phyloP scores from a whole-genome alignment of 805 yeast genomes.

The Yamadazyma laniorum region DNA sequence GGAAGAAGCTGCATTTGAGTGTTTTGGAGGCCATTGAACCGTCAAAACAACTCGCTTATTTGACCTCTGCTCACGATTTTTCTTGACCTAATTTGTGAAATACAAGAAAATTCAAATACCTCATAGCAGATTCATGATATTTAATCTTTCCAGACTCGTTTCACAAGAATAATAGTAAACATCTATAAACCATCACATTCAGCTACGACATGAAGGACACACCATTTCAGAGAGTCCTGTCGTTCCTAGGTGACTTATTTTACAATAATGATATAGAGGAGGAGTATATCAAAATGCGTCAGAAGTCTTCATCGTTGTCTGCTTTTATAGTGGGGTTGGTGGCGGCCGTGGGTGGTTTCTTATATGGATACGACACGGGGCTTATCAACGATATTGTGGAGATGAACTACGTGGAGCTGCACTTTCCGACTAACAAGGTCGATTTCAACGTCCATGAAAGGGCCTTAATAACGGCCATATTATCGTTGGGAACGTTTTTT shows the following conservation, averaged over 20 bases:
- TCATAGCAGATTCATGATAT: too few relatives aligned
- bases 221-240: neutral
- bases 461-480: constrained; percentile 72
- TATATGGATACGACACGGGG: constrained; percentile 90
- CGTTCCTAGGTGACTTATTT: constrained; percentile 22
- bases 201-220: neutral
- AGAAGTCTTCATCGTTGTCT: constrained; percentile 54
- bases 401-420: constrained; percentile 62
- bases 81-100: too few relatives aligned
- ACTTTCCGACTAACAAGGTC: constrained; percentile 49
- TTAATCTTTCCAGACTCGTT: too few relatives aligned
- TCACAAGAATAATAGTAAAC: too few relatives aligned
- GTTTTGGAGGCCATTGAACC: too few relatives aligned
- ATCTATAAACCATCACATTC: too few relatives aligned
- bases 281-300: constrained; percentile 36
- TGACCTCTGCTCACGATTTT: too few relatives aligned
- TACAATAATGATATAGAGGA: constrained; percentile 37
- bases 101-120: too few relatives aligned
- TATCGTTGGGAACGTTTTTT: constrained; percentile 76
- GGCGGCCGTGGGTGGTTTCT: constrained; percentile 88
- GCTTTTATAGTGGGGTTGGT: constrained; percentile 74
- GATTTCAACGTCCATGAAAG: constrained; percentile 60
- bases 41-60: too few relatives aligned
- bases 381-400: constrained; percentile 75
- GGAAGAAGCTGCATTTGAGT: too few relatives aligned